A percentile compares a stretch with the other conserved stretches of the same genome.
Conservation (phyloP, 352 stramenopile genomes). For the Pythium phragmitis region DNA sequence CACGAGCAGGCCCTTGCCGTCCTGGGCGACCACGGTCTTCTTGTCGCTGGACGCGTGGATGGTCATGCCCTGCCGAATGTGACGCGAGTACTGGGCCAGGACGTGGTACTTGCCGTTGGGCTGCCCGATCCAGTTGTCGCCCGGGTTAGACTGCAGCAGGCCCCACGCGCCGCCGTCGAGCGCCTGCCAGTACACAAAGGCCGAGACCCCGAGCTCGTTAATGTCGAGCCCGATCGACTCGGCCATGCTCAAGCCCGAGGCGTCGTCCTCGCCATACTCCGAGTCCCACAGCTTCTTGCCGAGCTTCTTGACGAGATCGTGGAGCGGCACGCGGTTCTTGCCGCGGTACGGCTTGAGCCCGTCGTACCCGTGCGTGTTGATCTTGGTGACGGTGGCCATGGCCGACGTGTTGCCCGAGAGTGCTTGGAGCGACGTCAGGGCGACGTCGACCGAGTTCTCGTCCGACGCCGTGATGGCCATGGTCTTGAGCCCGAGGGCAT, state of each 20-base stretch:
- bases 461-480: constrained; percentile 45
- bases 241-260: constrained; percentile 41
- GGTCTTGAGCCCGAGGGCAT: constrained; percentile 29
- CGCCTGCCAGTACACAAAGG: constrained; percentile 66
- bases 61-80: constrained; percentile 57
- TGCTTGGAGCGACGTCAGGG: constrained; percentile 34
- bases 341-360: constrained; percentile 44
- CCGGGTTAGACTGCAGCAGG: constrained; percentile 42
- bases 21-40: constrained; percentile 49
- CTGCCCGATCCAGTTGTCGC: constrained; percentile 35
- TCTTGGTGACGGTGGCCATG: constrained; percentile 39
- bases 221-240: constrained; percentile 53
- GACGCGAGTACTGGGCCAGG: constrained; percentile 55
- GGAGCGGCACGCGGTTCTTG: constrained; percentile 35
- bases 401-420: constrained; percentile 29
- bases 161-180: constrained; percentile 58
- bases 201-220: constrained; percentile 55
- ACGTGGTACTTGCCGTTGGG: constrained; percentile 57
- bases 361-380: constrained; percentile 62
- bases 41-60: constrained; percentile 41
- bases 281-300: constrained; percentile 58
- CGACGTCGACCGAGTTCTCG: constrained; percentile 46
- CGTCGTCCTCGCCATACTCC: constrained; percentile 56
- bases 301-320: constrained; percentile 27
- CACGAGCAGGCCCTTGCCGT: constrained; percentile 38